A percentile compares a stretch with the other conserved stretches of the same genome.
These are phyloP conservation scores for Yamadazyma takamatsuzukensis DNA, from an alignment of 805 yeast genomes.

Conservation along the genomic window DNA sequence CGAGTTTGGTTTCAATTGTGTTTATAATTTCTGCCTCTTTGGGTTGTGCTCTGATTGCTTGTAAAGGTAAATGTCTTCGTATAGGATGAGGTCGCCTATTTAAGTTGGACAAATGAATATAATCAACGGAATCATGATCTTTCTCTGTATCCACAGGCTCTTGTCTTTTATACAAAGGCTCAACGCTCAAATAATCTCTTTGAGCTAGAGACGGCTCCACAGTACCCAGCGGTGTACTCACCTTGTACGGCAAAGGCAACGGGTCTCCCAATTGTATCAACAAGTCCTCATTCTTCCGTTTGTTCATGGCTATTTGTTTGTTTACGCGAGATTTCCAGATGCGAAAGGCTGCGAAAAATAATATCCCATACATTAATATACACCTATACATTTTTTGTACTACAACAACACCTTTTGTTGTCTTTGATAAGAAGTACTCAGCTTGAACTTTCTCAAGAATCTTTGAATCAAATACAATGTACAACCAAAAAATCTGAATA, in stretches of 20 bases:
- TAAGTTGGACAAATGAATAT: neutral
- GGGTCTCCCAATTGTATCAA: slow-evolving; percentile 13
- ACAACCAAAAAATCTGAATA: slow-evolving; percentile 55
- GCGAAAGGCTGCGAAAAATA: neutral
- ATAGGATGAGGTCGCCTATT: slow-evolving; percentile 10
- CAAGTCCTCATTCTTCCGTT: slow-evolving; percentile 9
- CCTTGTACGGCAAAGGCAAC: slow-evolving; percentile 13
- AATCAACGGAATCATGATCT: slow-evolving; percentile 1
- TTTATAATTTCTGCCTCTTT: slow-evolving; percentile 4
- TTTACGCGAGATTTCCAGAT: neutral
- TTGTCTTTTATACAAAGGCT: slow-evolving; percentile 2
- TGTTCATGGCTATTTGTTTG: slow-evolving; percentile 2
- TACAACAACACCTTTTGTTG: slow-evolving; percentile 13
- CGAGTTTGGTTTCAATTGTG: slow-evolving; percentile 7
- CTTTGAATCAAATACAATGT: slow-evolving; percentile 42
- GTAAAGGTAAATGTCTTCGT: slow-evolving; percentile 7
- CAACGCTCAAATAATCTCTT: neutral
- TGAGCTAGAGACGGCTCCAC: too few species aligned
- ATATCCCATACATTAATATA: neutral
- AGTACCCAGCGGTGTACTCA: slow-evolving; percentile 1
- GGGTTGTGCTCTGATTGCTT: slow-evolving; percentile 3
- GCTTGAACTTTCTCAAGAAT: slow-evolving; percentile 23
- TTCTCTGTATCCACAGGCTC: slow-evolving; percentile 3
- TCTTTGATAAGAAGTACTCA: slow-evolving; percentile 10
- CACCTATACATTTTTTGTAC: neutral